These are phyloP conservation scores for Naganishia randhawae DNA, from an alignment of 768 basidiomycete species.

Conservation along the genomic window DNA sequence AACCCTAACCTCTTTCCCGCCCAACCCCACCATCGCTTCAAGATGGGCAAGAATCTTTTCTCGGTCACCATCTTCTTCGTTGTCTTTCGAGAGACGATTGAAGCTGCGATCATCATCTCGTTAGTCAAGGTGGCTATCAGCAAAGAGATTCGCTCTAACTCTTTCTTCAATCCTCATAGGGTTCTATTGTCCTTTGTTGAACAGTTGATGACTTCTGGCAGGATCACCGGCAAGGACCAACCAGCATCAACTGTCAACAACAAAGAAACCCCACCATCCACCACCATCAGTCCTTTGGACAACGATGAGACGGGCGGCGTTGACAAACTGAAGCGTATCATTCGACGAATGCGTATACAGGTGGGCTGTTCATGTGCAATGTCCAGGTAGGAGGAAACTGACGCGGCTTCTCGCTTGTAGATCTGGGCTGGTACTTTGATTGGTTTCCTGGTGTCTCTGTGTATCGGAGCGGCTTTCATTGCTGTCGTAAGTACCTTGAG, in stretches of 20 bases:
- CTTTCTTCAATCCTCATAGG: background rate
- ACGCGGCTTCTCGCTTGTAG: constrained; percentile 49
- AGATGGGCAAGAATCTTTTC: constrained; percentile 72
- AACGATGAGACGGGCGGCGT: constrained; percentile 14
- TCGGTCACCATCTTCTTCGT: constrained; percentile 94
- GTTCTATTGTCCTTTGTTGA: constrained; percentile 88
- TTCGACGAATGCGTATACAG: constrained; percentile 61
- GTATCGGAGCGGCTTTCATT: constrained; percentile 86
- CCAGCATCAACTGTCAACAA: background rate
- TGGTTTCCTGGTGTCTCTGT: constrained; percentile 73
- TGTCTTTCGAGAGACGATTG: constrained; percentile 89
- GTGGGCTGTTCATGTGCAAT: constrained; percentile 31
- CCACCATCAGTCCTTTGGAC: background rate
- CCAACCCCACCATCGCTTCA: constrained; percentile 1
- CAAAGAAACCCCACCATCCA: background rate
- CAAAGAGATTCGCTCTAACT: background rate
- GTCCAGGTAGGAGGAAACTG: background rate
- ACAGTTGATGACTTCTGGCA: constrained; percentile 55
- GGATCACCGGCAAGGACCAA: constrained; percentile 24
- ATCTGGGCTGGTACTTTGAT: constrained; percentile 69
- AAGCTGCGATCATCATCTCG: constrained; percentile 86
- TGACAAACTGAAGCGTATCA: constrained; percentile 33
- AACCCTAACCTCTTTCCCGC: background rate
- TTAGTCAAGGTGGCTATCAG: background rate
- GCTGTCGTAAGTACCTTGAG: constrained; percentile 57